Percentiles rank a stretch among this genome's conserved stretches.
Evolutionary conservation across 352 stramenopile genomes (phyloP).

Genomic region (Globisporangium perplexum): DNA sequence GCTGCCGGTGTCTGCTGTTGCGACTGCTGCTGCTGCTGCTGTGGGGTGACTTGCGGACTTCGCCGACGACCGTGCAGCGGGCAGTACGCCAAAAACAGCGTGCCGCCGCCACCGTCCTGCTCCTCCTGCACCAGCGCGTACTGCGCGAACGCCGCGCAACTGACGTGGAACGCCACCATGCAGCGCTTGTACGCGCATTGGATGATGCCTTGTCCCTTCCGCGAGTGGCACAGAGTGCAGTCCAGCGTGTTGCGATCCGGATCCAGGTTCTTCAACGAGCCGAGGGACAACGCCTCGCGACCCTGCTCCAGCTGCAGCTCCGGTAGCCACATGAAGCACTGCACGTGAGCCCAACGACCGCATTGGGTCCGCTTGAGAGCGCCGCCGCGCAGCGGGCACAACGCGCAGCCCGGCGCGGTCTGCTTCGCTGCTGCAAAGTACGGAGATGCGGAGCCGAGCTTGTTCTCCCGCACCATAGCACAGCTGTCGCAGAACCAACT

Average conservation of each 20-base stretch:
- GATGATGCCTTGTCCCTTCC: slow-evolving; percentile 50
- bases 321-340: slow-evolving; percentile 85
- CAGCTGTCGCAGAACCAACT: slow-evolving; percentile 86
- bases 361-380: slow-evolving; percentile 61
- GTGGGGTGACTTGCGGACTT: slow-evolving; percentile 6
- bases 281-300: slow-evolving; percentile 31
- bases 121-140: slow-evolving; percentile 60
- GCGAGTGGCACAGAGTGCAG: slow-evolving; percentile 69
- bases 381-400: slow-evolving; percentile 62
- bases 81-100: slow-evolving; percentile 70
- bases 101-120: slow-evolving; percentile 27
- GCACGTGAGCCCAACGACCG: slow-evolving; percentile 73
- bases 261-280: slow-evolving; percentile 42
- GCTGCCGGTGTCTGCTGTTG: background rate
- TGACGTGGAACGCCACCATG: slow-evolving; percentile 75
- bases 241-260: slow-evolving; percentile 52
- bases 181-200: slow-evolving; percentile 76
- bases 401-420: slow-evolving; percentile 24
- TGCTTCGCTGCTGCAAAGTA: background rate
- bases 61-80: slow-evolving; percentile 28
- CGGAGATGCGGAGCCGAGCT: background rate
- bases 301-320: slow-evolving; percentile 51
- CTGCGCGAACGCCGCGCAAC: slow-evolving; percentile 51
- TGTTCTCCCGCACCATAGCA: slow-evolving; percentile 2
- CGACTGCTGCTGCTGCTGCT: background rate